phyloP scores from a whole-genome alignment of 176 grass and related monocot genomes.

The Raddia guianensis region DNA sequence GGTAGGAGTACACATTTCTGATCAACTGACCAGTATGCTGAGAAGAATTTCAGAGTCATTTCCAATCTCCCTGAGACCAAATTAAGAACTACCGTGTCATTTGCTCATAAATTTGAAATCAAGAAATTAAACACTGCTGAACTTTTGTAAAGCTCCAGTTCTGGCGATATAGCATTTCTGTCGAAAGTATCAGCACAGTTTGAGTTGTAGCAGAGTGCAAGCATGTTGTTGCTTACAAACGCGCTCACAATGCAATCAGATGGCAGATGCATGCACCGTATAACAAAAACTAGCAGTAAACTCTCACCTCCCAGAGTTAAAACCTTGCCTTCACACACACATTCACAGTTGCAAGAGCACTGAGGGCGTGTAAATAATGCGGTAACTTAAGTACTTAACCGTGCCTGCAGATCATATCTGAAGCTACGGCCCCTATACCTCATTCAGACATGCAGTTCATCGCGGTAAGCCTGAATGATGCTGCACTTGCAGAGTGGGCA shows the following conservation, averaged over 20 bases:
- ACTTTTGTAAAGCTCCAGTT: too few relatives aligned
- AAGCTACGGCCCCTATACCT: not conserved
- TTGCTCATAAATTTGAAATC: too few relatives aligned
- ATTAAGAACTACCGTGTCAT: too few relatives aligned
- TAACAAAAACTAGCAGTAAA: not conserved
- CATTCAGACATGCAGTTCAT: not conserved
- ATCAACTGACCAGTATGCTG: too few relatives aligned
- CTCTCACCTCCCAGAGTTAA: not conserved
- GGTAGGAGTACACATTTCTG: too few relatives aligned
- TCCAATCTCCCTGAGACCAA: too few relatives aligned
- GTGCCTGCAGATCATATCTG: not conserved
- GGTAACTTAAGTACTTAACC: not conserved
- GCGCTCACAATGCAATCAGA: not conserved
- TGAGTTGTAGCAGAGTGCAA: not conserved
- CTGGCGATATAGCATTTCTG: not conserved
- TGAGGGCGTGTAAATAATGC: not conserved
- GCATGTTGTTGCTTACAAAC: not conserved
- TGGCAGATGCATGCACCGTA: not conserved
- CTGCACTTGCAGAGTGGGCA: slow-evolving; percentile 42
- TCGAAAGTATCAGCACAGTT: not conserved
- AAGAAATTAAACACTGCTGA: too few relatives aligned
- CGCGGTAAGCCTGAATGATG: slow-evolving; percentile 28
- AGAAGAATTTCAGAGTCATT: too few relatives aligned
- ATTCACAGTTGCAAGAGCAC: slow-evolving; percentile 8
- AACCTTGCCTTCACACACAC: not conserved